Conservation (phyloP, 371 early-diverging fungal species). For the Syncephalastrum sp. region DNA sequence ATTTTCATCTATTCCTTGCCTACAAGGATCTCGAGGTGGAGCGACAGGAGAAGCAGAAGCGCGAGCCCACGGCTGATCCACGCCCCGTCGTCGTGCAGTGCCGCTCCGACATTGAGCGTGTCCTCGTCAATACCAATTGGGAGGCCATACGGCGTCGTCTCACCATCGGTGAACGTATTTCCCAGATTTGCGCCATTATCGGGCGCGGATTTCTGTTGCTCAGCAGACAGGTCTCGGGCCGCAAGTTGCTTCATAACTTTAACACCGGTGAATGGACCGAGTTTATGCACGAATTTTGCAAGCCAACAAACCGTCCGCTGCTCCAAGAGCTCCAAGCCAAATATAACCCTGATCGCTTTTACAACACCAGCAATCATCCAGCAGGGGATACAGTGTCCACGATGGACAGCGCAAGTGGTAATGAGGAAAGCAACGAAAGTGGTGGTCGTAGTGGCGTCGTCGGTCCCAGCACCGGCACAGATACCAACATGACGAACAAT, state of each 20-base stretch:
- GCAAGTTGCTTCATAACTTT: constrained; percentile 50
- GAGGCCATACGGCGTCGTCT: constrained; percentile 52
- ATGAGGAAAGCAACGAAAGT: too few relatives aligned
- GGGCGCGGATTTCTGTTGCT: constrained; percentile 47
- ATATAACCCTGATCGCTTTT: constrained; percentile 37
- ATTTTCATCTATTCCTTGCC: constrained; percentile 45
- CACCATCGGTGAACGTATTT: constrained; percentile 52
- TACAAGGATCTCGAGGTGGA: constrained; percentile 45
- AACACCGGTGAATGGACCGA: constrained; percentile 50
- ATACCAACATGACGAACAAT: too few relatives aligned
- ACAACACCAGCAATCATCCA: constrained; percentile 2
- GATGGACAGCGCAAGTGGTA: too few relatives aligned
- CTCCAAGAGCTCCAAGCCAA: constrained; percentile 39
- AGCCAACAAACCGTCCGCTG: constrained; percentile 33
- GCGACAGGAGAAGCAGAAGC: constrained; percentile 21
- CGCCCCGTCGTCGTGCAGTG: constrained; percentile 41
- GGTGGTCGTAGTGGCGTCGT: too few relatives aligned
- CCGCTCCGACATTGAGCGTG: constrained; percentile 48
- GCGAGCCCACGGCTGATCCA: constrained; percentile 21
- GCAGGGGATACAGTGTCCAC: too few relatives aligned
- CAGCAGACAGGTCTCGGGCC: constrained; percentile 49
- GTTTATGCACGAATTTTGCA: constrained; percentile 45
- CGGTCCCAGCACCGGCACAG: too few relatives aligned
- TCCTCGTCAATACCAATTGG: constrained; percentile 49
- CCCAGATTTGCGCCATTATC: constrained; percentile 35